A percentile compares a stretch with the other conserved stretches of the same genome.
phyloP scores from a whole-genome alignment of 2,329 filamentous ascomycete species.

The Ploettnerulaceae sp. region DNA sequence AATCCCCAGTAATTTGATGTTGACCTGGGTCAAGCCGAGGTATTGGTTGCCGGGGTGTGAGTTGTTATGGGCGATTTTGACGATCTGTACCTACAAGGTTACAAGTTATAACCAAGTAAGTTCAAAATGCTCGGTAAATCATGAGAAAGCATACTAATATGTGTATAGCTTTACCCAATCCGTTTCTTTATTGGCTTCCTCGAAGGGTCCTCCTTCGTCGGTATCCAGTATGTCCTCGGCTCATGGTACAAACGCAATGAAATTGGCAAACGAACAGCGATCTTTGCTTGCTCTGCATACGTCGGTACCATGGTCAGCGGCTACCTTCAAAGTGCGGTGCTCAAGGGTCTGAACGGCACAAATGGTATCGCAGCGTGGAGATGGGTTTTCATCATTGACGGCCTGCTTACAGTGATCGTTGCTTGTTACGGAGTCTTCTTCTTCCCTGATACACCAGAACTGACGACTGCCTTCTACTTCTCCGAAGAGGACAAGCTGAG shows the following conservation, averaged over 20 bases:
- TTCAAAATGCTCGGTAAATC: neutral
- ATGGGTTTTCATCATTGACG: conserved; percentile 44
- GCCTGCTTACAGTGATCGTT: conserved; percentile 31
- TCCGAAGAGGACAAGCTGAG: conserved; percentile 34
- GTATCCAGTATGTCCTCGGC: conserved; percentile 36
- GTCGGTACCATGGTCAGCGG: conserved; percentile 40
- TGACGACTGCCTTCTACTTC: conserved; percentile 38
- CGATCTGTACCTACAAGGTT: conserved; percentile 5
- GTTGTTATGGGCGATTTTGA: conserved; percentile 13
- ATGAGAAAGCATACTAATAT: neutral
- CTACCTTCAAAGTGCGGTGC: conserved; percentile 40
- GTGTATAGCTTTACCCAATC: conserved; percentile 30
- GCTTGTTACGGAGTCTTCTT: conserved; percentile 39
- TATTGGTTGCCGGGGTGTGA: conserved; percentile 13
- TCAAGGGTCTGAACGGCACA: conserved; percentile 36
- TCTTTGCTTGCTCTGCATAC: conserved; percentile 36
- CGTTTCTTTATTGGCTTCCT: conserved; percentile 23
- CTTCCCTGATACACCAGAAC: conserved; percentile 39
- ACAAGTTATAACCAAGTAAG: conserved; percentile 6
- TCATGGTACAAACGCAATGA: conserved; percentile 42
- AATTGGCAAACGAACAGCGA: conserved; percentile 38
- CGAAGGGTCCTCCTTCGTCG: conserved; percentile 41
- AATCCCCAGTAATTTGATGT: conserved; percentile 15
- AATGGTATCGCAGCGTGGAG: conserved; percentile 38
- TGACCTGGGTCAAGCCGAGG: conserved; percentile 23